Evolutionary conservation across 139 green algal species (phyloP).

Genomic region (Tetraselmis chui): DNA sequence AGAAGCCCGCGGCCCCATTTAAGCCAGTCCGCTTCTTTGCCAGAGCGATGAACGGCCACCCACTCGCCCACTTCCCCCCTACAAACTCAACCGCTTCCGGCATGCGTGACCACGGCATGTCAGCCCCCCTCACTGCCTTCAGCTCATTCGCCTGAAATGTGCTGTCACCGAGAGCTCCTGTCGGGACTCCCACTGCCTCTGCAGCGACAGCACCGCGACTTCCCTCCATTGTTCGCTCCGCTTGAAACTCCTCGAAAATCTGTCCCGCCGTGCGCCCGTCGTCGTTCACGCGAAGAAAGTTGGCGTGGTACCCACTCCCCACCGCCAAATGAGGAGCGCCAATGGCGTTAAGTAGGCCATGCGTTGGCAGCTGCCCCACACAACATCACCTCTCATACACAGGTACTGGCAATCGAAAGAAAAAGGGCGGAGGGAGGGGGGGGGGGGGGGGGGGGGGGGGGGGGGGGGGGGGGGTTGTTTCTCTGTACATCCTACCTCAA

Average conservation of each 20-base stretch:
- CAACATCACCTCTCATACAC: too few species aligned
- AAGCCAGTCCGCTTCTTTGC: neutral
- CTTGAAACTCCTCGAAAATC: neutral
- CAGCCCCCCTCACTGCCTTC: neutral
- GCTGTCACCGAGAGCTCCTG: neutral
- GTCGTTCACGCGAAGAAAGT: neutral
- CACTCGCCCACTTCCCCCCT: conserved; percentile 37
- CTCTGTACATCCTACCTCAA: conserved; percentile 28
- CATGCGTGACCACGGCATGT: neutral
- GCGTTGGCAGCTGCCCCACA: conserved; percentile 40
- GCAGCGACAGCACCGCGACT: too few species aligned
- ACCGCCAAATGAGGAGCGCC: conserved; percentile 52
- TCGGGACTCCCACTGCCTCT: too few species aligned
- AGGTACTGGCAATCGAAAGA: neutral
- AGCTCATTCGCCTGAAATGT: neutral
- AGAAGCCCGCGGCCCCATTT: conserved; percentile 34
- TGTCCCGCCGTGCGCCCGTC: neutral
- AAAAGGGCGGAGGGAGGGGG: neutral
- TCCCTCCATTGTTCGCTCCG: too few species aligned
- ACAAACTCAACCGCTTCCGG: conserved; percentile 1
- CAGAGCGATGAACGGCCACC: conserved; percentile 38
- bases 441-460: too few species aligned
- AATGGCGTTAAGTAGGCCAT: conserved; percentile 68
- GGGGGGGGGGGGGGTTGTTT: too few species aligned
- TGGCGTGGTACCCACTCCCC: conserved; percentile 21